Evolutionary conservation across 1,284 basidiomycete species (phyloP), one percentile per base, ranked within the genome.

Genomic region (Naganishia cerealis): DNA sequence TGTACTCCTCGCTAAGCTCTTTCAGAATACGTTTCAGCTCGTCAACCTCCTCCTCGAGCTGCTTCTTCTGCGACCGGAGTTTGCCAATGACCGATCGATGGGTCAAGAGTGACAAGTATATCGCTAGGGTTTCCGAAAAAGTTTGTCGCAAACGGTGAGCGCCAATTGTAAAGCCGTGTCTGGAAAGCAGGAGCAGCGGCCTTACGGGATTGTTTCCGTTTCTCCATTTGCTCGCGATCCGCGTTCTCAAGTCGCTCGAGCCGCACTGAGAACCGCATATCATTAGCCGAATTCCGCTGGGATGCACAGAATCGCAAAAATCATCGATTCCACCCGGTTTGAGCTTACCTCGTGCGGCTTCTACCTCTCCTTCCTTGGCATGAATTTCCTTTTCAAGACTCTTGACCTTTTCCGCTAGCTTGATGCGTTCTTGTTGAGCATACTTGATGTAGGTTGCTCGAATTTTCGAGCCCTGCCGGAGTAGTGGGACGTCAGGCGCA

Each of bases 391-490:
- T 84, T 70, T 89, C 86, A 67, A 82, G 76, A 53, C 84, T 82
- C 29, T 81, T 82, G 33, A 88, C 76, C 52, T 85, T 82, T 3
- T 81, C 84, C 76, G 93, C 87, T 15, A 96, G 79, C 8, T 91
- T 86, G 71, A 83, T 87, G 84, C 88, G 91, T 84, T 96, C 94
- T 79, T 91, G 92, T 69, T 87, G 85, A 0, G 93, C 94, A 75
- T 87, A 92, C 8, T 86, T 82, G 73, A 97, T 90, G 77, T 98
- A 98, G 0, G 89, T 87, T 7, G 88, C 86, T 56, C 95, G 88
- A 68, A 97, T 90, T 83, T 96, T 95, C 13, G 90, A 86, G 57
- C 95, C 94, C 92, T 91, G 73, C 43, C 16, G 26, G 18, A 24
- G 56, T 42, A 6, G 16, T 46, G 16, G n/a, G 56, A 18, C 9